Evolutionary conservation across 495 filamentous ascomycete genomes (phyloP), one percentile per base, ranked within the genome.

Genomic region (Penicillium canescens): DNA sequence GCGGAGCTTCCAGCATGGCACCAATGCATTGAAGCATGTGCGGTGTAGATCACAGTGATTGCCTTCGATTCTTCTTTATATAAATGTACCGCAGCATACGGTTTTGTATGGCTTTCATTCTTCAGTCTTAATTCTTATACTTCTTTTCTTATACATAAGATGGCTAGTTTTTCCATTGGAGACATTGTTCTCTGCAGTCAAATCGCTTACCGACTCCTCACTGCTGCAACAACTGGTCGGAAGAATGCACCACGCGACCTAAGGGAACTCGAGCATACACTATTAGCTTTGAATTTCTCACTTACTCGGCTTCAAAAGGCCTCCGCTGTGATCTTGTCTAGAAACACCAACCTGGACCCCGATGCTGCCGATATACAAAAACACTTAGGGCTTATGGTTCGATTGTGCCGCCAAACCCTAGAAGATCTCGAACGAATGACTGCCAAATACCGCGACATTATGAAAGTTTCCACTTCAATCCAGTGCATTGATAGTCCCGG

Each of bases 131-230:
- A 1, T 18, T 18, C 18, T 18, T 18, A 18, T 31, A 31, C 8
- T 31, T 10, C 28, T 31, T 7, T 31, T 10, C 0, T 18, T 18
- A 18, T 18, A 31, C 9, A 3, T 31, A 9, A 8, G 6, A 31
- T 31, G 28, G 28, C 28, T 13, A 47, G 42, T 31, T 5, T 56
- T 13, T 56, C 54, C 6, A 20, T 42, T n/a, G 46, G 54, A 24
- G 54, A 56, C n/a, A 56, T 56, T 11, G 24, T 51, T 12, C 41
- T 56, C 16, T 51, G 54, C 42, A 23, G 35, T 16, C 47, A 56
- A 12, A 41, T 56, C 3, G 23, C 47, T 8, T 39, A 47, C n/a
- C 47, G 37, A 11, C 20, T 56, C 2, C 24, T 56, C 23, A 40
- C 46, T 3, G 33, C 47, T 14, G n/a, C 50, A 13, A 46, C 41